Evolutionary conservation across 1,139 yeast genomes (phyloP), one percentile per base, ranked within the genome.

Genomic region (Blastobotrys petasosporus): DNA sequence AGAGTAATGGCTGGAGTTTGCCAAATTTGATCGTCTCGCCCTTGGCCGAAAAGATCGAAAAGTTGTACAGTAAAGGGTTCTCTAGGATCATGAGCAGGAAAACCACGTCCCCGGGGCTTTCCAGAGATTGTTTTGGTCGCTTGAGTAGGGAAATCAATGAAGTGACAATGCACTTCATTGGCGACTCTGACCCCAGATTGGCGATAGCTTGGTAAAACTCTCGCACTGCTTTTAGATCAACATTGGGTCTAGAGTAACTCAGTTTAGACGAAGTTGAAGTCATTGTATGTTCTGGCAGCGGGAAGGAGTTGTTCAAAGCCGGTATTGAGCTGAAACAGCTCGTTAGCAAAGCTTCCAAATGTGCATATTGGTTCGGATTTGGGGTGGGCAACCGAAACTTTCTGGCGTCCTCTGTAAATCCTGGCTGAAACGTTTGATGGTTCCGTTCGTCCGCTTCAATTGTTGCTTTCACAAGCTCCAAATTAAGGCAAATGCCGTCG

Each of bases 1-100:
- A 81, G 20, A 81, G 71, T 12, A 81, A 56, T 63, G 48, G 45
- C 15, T 41, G 46, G 17, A 52, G 42, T 20, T n/a, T 16, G 23
- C 40, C 39, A 29, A 39, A 41, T 32, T 25, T 33, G 13, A 23
- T 13, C 4, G 44, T 9, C 13, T 39, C 39, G 2, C 6, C 33
- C 28, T 42, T 36, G 9, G 44, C 43, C 2, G 60, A 52, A 42
- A 57, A 58, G 25, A 56, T 31, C n/a, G 59, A 51, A 15, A 55
- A 50, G 16, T 52, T 50, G 37, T 56, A 51, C 9, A 65, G 48
- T 1, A 55, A 47, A 1, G 69, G 69, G 45, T 61, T 61, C 43
- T 65, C 68, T 25, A 65, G 49, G 12, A 64, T 55, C 17, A 64
- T 54, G n/a, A 65, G 51, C 12, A 65, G 47, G 47, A 60, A 62